Conservation (phyloP, 2,329 filamentous ascomycete genomes). For the Phoma sp. region DNA sequence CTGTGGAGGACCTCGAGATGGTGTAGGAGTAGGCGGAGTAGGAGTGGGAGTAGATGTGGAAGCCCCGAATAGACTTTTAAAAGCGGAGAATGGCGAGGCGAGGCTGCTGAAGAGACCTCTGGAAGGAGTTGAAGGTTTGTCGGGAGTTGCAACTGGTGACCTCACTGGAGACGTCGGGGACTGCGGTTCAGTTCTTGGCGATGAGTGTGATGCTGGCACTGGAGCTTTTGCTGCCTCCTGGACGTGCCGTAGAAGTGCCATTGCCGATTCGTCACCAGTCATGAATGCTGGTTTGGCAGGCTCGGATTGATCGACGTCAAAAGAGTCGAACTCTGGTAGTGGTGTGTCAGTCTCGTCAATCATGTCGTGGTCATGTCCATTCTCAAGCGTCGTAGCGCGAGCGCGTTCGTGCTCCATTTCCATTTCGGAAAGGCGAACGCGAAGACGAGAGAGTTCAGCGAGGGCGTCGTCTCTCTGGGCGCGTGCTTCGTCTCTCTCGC, state of each 20-base stretch:
- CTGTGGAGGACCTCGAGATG: slow-evolving; percentile 18
- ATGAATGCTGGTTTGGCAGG: slow-evolving; percentile 18
- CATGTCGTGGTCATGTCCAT: too few species aligned
- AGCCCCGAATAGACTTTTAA: slow-evolving; percentile 27
- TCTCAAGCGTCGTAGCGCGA: neutral
- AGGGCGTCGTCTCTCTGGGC: slow-evolving; percentile 4
- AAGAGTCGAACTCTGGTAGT: slow-evolving; percentile 27
- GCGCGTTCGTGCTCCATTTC: neutral
- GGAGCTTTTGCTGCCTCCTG: slow-evolving; percentile 21
- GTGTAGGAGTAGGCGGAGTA: slow-evolving; percentile 16
- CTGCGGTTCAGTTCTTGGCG: neutral
- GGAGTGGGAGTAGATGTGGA: neutral
- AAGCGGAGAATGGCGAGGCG: slow-evolving; percentile 26
- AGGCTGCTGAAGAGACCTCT: slow-evolving; percentile 18
- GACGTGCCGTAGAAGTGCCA: slow-evolving; percentile 31
- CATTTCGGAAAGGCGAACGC: slow-evolving; percentile 12
- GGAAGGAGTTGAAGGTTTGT: slow-evolving; percentile 6
- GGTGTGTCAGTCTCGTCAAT: slow-evolving; percentile 17
- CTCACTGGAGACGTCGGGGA: neutral
- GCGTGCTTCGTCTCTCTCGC: slow-evolving; percentile 7
- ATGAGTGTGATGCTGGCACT: neutral
- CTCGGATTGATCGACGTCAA: slow-evolving; percentile 13
- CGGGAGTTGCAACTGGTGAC: neutral
- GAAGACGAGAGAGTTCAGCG: slow-evolving; percentile 11
- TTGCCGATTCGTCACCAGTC: slow-evolving; percentile 25